Conservation (phyloP, 176 grass and related monocot genomes). For the Microstegium vimineum region DNA sequence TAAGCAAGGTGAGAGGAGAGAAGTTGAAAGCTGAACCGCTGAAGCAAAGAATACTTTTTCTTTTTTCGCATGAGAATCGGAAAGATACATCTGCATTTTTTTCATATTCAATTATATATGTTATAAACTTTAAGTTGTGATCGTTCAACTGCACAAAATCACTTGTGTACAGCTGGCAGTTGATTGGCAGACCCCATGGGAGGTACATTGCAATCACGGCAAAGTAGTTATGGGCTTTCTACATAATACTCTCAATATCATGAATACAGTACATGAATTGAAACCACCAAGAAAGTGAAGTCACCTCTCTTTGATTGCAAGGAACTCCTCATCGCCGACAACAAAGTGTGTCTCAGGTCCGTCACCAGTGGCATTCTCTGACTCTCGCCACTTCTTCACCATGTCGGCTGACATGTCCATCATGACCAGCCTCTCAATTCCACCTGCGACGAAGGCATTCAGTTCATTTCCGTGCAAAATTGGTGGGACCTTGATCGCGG, state of each 20-base stretch:
- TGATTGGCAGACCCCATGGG: background rate
- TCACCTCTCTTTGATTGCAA: slow-evolving; percentile 87
- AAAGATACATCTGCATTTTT: background rate
- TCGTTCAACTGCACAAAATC: background rate
- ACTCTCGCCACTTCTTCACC: slow-evolving; percentile 61
- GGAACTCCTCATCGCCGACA: slow-evolving; percentile 80
- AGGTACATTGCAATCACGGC: background rate
- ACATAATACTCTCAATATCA: background rate
- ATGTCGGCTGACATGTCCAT: slow-evolving; percentile 95
- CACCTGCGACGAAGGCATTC: slow-evolving; percentile 46
- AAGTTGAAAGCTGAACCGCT: background rate
- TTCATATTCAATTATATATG: background rate
- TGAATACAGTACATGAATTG: background rate
- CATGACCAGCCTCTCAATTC: slow-evolving; percentile 89
- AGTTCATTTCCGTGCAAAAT: background rate
- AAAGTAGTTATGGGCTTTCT: background rate
- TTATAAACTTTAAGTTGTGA: background rate
- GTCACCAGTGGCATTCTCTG: slow-evolving; percentile 34
- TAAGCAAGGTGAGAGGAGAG: background rate
- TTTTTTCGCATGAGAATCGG: background rate
- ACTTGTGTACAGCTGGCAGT: background rate
- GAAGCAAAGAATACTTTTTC: background rate
- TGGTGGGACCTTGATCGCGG: background rate
- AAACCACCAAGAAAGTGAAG: background rate
- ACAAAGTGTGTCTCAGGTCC: slow-evolving; percentile 53